These are phyloP conservation scores for Rhodamnia rubescens DNA, from an alignment of 345 rosid species.

Conservation along the genomic window DNA sequence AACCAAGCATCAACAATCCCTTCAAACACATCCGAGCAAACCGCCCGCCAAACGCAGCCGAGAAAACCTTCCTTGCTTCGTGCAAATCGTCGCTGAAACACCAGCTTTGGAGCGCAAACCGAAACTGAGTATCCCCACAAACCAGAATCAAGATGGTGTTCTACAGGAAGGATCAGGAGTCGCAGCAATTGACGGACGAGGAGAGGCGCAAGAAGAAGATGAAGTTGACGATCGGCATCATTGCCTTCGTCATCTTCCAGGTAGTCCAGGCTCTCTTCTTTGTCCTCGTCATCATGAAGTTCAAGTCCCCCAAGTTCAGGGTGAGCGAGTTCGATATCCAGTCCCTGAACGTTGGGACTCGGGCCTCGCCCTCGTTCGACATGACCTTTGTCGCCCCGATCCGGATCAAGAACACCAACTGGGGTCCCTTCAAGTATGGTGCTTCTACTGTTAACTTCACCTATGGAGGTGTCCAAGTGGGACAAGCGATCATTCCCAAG, in stretches of 20 bases:
- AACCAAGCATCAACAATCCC: neutral
- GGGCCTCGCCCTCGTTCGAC: constrained; percentile 6
- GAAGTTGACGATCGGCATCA: neutral
- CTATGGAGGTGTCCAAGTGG: constrained; percentile 5
- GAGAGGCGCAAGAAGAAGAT: constrained; percentile 5
- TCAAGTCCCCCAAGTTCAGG: constrained; percentile 12
- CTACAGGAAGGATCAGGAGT: neutral
- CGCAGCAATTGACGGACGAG: neutral
- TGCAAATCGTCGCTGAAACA: neutral
- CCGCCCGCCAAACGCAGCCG: neutral
- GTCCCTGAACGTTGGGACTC: neutral
- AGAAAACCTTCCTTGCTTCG: neutral
- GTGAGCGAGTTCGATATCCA: neutral
- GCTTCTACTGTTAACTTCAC: constrained; percentile 1
- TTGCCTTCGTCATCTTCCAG: constrained; percentile 10
- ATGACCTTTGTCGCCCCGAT: constrained; percentile 1
- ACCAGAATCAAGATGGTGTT: neutral
- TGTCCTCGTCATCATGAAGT: constrained; percentile 1
- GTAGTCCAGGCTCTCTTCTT: constrained; percentile 4
- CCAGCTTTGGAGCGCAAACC: neutral
- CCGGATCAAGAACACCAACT: constrained; percentile 14
- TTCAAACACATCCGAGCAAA: neutral
- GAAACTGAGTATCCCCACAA: neutral
- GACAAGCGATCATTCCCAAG: neutral
- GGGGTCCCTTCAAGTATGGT: constrained; percentile 13